Percentiles rank a stretch among this genome's conserved stretches.
phyloP scores from a whole-genome alignment of 441 rosid species.

The Sinapis alba region DNA sequence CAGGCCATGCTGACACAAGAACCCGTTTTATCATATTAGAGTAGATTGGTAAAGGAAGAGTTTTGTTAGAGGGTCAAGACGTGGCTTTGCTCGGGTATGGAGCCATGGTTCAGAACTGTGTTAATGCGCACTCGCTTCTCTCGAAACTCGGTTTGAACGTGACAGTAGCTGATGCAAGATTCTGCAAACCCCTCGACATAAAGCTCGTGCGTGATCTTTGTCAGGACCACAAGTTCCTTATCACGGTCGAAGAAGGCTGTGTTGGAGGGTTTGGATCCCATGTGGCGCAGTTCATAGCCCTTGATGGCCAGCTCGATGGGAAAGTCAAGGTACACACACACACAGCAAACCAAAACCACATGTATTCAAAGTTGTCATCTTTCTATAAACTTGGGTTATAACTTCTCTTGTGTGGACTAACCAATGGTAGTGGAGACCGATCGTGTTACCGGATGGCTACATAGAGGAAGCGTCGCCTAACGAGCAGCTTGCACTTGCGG shows the following conservation, averaged over 20 bases:
- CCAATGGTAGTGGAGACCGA: conserved; percentile 80
- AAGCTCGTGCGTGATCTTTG: conserved; percentile 75
- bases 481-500: conserved; percentile 80
- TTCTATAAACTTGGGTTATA: background rate
- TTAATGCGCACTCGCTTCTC: conserved; percentile 80
- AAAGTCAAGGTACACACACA: conserved; percentile 58
- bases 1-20: conserved; percentile 27
- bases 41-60: conserved; percentile 86
- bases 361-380: background rate
- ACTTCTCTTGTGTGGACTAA: background rate
- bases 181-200: conserved; percentile 92
- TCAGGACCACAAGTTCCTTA: conserved; percentile 61
- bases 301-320: conserved; percentile 88
- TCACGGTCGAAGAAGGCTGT: conserved; percentile 93
- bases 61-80: conserved; percentile 74
- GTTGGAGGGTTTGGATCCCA: conserved; percentile 94
- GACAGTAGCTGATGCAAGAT: conserved; percentile 94
- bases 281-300: conserved; percentile 83
- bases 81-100: conserved; percentile 94
- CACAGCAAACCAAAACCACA: background rate
- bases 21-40: conserved; percentile 34
- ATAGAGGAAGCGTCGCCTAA: conserved; percentile 72
- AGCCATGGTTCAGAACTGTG: conserved; percentile 90
- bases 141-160: conserved; percentile 75
- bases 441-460: conserved; percentile 84